Conservation (phyloP, 805 yeast genomes). For the Saccharomycopsis guyanensis region DNA sequence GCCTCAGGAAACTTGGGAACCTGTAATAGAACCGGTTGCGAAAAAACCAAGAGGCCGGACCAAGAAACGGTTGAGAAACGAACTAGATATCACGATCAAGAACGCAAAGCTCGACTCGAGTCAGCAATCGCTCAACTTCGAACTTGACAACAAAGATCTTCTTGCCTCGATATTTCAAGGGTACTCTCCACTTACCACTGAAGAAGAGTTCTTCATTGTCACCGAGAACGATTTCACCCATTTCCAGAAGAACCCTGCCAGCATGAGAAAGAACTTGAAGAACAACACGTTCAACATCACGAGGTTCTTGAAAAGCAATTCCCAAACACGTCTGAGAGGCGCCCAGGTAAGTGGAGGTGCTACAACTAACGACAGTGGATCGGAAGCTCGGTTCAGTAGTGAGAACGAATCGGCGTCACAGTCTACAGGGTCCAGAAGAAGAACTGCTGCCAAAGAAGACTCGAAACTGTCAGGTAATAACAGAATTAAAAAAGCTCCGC, state of each 20-base stretch:
- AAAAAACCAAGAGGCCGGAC: not conserved
- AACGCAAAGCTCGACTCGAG: slow-evolving; percentile 7
- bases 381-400: not conserved
- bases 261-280: slow-evolving; percentile 21
- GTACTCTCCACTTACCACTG: slow-evolving; percentile 27
- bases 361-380: slow-evolving; percentile 3
- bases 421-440: not conserved
- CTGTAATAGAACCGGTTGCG: not conserved
- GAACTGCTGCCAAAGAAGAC: not conserved
- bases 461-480: not conserved
- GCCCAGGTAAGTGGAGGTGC: not conserved
- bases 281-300: slow-evolving; percentile 7
- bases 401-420: not conserved
- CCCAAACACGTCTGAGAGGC: not conserved
- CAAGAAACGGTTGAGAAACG: slow-evolving; percentile 10
- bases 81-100: slow-evolving; percentile 14
- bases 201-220: slow-evolving; percentile 28
- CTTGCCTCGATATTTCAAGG: slow-evolving; percentile 26
- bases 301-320: not conserved
- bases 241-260: slow-evolving; percentile 24
- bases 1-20: not conserved
- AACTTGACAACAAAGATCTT: slow-evolving; percentile 4
- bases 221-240: slow-evolving; percentile 26
- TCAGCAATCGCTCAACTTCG: slow-evolving; percentile 5
- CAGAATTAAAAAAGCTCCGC: not conserved